Base-by-base conservation (phyloP, 805 yeast species). In the Metschnikowia similis region DNA sequence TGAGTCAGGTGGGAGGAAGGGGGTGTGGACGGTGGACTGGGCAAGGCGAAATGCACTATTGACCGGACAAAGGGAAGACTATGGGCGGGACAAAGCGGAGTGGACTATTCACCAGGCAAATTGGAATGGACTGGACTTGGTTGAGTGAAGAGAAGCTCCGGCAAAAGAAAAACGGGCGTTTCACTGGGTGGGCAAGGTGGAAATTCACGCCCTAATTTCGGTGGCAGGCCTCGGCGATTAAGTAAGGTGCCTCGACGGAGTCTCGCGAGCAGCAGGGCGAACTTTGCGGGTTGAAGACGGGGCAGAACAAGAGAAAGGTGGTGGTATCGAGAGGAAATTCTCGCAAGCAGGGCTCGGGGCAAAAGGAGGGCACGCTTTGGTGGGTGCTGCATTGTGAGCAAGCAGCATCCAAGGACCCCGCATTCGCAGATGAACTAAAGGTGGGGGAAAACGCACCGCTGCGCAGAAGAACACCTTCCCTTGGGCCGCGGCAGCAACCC, bases 381-480 rank as follows among this genome's bases (percentile, higher is more conserved):
- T 4, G 39, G 39, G n/a, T 13, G 16, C 26, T 10, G 11, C 13
- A 36, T 36, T 36, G 39, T 21, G 29, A 36, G 36, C 45, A 41
- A 29, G 35, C 36, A 8, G 40, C 6, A 13, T 41, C 29, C 6
- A 6, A 9, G 30, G 37, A 41, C 45, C 45, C 45, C 45, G 45
- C 45, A 41, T 41, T 41, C 34, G 4, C 45, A 32, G 45, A 41
- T 41, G 37, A 32, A 41, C 37, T 17, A 16, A 32, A 32, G 45
- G 45, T 41, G 45, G 45, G 45, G 37, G 45, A 21, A 41, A 21
- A 32, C 45, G 45, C 45, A 37, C 21, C 45, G 45, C 45, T 41
- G 45, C 45, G 36, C 45, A 31, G 45, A 32, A 41, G 37, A 31
- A 26, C 8, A 32, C 21, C 37, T 32, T 41, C 45, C 45, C 36